phyloP scores from a whole-genome alignment of 2,329 filamentous ascomycete species.

The Clarireedia monteithiana region DNA sequence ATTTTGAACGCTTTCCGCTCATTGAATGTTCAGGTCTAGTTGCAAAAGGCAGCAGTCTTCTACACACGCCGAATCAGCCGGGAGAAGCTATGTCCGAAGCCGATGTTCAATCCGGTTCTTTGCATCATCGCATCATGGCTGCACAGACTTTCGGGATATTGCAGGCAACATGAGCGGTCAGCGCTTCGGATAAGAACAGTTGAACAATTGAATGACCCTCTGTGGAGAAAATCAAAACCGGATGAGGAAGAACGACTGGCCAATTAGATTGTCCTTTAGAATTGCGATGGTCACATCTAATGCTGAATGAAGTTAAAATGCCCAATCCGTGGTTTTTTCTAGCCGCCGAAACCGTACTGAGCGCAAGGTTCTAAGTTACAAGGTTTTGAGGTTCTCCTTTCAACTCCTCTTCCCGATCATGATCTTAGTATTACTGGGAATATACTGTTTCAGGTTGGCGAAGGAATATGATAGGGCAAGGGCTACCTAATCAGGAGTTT shows the following conservation, averaged over 20 bases:
- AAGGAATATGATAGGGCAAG: background rate
- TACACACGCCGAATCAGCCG: background rate
- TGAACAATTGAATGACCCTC: conserved; percentile 23
- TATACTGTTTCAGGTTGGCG: background rate
- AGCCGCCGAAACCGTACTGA: conserved; percentile 31
- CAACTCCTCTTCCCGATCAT: background rate
- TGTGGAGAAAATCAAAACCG: background rate
- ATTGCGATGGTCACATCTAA: background rate
- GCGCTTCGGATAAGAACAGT: conserved; percentile 14
- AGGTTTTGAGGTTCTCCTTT: no score
- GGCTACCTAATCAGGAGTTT: background rate
- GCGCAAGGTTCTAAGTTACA: background rate
- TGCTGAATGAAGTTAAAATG: conserved; percentile 5
- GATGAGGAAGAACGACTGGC: background rate
- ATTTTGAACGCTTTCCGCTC: no score
- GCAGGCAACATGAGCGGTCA: conserved; percentile 11
- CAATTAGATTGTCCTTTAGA: conserved; percentile 12
- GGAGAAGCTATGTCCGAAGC: background rate
- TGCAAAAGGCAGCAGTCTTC: background rate
- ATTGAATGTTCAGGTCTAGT: no score
- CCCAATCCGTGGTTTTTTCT: conserved; percentile 36
- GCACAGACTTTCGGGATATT: conserved; percentile 19
- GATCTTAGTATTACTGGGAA: background rate
- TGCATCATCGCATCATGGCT: conserved; percentile 9
- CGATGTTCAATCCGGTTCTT: background rate